A percentile compares a stretch with the other conserved stretches of the same genome.
These are phyloP conservation scores for Inga leiocalycina DNA, from an alignment of 306 rosid species.

Conservation along the genomic window DNA sequence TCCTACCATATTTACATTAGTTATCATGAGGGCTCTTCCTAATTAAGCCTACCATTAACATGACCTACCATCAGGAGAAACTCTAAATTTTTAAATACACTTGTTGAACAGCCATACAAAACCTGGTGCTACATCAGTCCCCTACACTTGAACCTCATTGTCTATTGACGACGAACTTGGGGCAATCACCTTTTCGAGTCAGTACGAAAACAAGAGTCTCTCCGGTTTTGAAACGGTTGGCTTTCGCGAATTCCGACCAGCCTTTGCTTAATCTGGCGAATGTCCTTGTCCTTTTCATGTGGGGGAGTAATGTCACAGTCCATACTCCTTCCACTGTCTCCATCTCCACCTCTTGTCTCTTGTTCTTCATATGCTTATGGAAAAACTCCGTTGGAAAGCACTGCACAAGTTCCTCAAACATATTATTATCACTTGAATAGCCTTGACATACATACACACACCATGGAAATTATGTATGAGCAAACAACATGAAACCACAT, in stretches of 20 bases:
- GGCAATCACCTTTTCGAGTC: neutral
- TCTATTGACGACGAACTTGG: neutral
- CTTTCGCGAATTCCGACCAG: neutral
- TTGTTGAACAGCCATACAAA: too few relatives aligned
- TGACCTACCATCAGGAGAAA: neutral
- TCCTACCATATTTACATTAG: neutral
- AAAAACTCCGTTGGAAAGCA: neutral
- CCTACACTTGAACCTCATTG: neutral
- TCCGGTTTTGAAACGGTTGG: neutral
- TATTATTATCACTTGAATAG: neutral
- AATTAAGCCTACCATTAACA: neutral
- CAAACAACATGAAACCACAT: neutral
- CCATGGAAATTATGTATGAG: neutral
- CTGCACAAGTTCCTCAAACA: neutral
- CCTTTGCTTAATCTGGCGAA: slow-evolving; percentile 1
- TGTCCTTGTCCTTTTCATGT: neutral
- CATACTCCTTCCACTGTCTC: neutral
- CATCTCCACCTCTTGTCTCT: neutral
- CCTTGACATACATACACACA: neutral
- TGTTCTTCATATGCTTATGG: neutral
- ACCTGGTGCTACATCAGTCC: neutral
- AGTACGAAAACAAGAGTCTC: neutral
- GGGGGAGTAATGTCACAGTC: neutral
- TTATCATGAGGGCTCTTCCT: neutral
- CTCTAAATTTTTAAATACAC: too few relatives aligned